Evolutionary conservation across 2,329 filamentous ascomycete species (phyloP), one percentile per base, ranked within the genome.

Genomic region (Beauveria brongniartii): DNA sequence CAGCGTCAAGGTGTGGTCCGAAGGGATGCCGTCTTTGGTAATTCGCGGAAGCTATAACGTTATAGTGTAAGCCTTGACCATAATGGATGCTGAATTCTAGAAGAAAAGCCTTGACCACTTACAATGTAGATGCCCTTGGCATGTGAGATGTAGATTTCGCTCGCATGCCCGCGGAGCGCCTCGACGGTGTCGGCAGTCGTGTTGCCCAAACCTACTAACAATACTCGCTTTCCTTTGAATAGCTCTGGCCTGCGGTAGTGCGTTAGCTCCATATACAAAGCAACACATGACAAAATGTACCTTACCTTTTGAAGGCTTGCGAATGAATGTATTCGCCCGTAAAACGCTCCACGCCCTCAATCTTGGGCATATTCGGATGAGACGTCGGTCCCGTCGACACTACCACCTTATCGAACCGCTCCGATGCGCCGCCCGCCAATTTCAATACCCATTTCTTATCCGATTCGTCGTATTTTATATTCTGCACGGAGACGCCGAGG

Each of bases 131-230:
- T 66, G 3, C 77, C 77, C 2, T 72, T 71, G 0, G 73, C 72
- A 46, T 78, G 77, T 9, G 77, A 75, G 10, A 77, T 64, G 67
- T 75, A 79, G 3, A 78, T 68, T 43, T 76, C 73, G 4, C 70
- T 65, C 1, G 74, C 73, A 8, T 73, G 66, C 0, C 69, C 68
- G 0, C 71, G 66, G 5, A 79, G 67, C 5, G 68, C 67, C 1
- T 73, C 62, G 14, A 68, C 68, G 0, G 68, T 68, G 26, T 72
- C 70, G 20, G 65, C 68, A 1, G 67, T 67, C 1, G 74, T 78
- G 51, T 73, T 75, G 18, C 74, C 74, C 28, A 79, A 65, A 6
- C 78, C 78, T 2, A 80, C 68, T 0, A 81, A 67, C 0, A 80
- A 61, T 2, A 80, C 75, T 10, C 68, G 75, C 63, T 78, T 75